Evolutionary conservation across 345 rosid genomes (phyloP), one percentile per base, ranked within the genome.

Genomic region (Barbarea vulgaris): DNA sequence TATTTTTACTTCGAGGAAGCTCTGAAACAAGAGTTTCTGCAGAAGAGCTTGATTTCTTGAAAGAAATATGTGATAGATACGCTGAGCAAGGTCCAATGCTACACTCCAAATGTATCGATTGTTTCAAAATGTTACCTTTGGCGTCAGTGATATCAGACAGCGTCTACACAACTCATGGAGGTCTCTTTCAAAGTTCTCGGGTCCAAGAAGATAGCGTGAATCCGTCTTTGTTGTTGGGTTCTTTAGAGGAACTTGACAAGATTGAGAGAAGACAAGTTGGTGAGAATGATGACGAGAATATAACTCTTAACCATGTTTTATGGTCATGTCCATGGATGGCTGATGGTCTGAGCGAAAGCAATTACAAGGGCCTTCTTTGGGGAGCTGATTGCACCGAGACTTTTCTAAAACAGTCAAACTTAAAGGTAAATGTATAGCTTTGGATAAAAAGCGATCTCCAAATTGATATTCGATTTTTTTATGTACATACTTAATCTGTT

Each of bases 281-380:
- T 50, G 83, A 77, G 18, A 68, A 77, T 4, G 55, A 77, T 21
- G 83, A 77, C 19, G 73, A 75, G 80, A 70, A 75, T 50, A 15
- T 61, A 37, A 75, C 82, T 77, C 71, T 77, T 47, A 64, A 75
- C 36, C 84, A 82, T 69, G 78, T 79, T 27, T 77, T 82, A 55
- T 84, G 82, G 81, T 82, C 87, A 56, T 72, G 80, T 63, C 87
- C 84, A 24, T 80, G 83, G 79, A 65, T 69, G 69, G 82, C 79
- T 71, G 56, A 72, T 61, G 75, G 85, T 62, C 67, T 82, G 24
- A 59, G 3, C 12, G 85, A 79, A 69, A 84, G 78, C 61, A 75
- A 69, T 36, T 60, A 72, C 67, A 56, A 75, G 41, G 83, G 87
- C 9, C 80, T 84, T 21, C 76, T 77, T 18, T 84, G 85, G 87